Conservation (phyloP, 2,329 filamentous ascomycete genomes). For the Coniochaeta sp. region DNA sequence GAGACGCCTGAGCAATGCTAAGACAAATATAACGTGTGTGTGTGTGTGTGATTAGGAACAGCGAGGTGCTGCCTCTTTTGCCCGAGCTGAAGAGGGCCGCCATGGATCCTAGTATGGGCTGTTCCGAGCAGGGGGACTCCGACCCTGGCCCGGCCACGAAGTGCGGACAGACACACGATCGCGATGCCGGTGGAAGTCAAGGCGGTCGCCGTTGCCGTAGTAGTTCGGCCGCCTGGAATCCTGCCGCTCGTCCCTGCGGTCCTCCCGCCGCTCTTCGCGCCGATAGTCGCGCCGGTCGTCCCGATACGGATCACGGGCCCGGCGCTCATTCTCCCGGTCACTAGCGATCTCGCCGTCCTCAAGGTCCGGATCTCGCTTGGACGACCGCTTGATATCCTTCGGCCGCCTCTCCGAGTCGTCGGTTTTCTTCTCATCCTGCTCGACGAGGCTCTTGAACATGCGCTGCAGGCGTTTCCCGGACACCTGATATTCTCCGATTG, state of each 20-base stretch:
- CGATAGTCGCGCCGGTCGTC: slow-evolving; percentile 20
- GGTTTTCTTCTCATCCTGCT: slow-evolving; percentile 22
- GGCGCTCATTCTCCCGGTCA: slow-evolving; percentile 23
- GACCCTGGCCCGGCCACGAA: slow-evolving; percentile 17
- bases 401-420: slow-evolving; percentile 11
- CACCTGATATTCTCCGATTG: slow-evolving; percentile 27
- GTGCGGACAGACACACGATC: slow-evolving; percentile 18
- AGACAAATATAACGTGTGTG: not conserved
- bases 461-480: slow-evolving; percentile 26
- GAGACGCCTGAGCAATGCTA: slow-evolving; percentile 14
- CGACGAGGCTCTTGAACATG: slow-evolving; percentile 27
- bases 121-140: slow-evolving; percentile 19
- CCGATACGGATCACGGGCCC: slow-evolving; percentile 17
- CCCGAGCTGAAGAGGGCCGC: no score
- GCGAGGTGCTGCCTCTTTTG: no score
- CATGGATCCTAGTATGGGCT: slow-evolving; percentile 23
- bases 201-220: slow-evolving; percentile 22
- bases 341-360: slow-evolving; percentile 31
- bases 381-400: slow-evolving; percentile 14
- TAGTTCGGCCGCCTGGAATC: slow-evolving; percentile 21
- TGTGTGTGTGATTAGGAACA: no score
- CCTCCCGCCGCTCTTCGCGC: slow-evolving; percentile 21
- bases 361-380: slow-evolving; percentile 21
- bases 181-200: slow-evolving; percentile 23
- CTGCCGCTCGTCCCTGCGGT: slow-evolving; percentile 16